A percentile compares a stretch with the other conserved stretches of the same genome.
Conservation (phyloP, 1,284 basidiomycete species). For the Mycosarcoma mackinlayi region DNA sequence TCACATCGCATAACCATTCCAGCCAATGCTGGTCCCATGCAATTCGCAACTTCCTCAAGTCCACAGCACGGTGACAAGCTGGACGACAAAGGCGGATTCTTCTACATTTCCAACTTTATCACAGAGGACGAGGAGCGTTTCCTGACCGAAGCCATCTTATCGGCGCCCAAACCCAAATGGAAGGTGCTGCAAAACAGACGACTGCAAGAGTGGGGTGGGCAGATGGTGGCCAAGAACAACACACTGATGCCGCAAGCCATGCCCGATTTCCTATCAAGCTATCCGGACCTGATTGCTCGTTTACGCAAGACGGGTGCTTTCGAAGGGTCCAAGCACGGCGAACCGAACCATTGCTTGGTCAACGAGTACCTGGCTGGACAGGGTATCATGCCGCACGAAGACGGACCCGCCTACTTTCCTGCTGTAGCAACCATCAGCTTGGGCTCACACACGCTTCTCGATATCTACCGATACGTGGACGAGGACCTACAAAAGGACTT, state of each 20-base stretch:
- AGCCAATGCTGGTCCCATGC: slow-evolving; percentile 25
- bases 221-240: slow-evolving; percentile 73
- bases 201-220: slow-evolving; percentile 72
- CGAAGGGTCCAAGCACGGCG: slow-evolving; percentile 73
- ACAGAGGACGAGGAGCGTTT: slow-evolving; percentile 81
- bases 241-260: slow-evolving; percentile 76
- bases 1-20: slow-evolving; percentile 32
- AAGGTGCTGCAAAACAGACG: slow-evolving; percentile 77
- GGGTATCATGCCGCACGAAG: slow-evolving; percentile 90
- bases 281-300: slow-evolving; percentile 79
- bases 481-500: slow-evolving; percentile 44
- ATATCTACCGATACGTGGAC: slow-evolving; percentile 79
- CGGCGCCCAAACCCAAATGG: slow-evolving; percentile 85
- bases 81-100: slow-evolving; percentile 46
- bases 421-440: slow-evolving; percentile 89
- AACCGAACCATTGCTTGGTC: slow-evolving; percentile 79
- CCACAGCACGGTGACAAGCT: not conserved
- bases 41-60: slow-evolving; percentile 19
- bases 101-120: slow-evolving; percentile 80
- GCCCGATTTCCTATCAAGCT: slow-evolving; percentile 74
- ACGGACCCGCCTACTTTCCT: slow-evolving; percentile 87
- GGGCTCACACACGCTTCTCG: slow-evolving; percentile 83
- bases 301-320: slow-evolving; percentile 76
- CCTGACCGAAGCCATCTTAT: slow-evolving; percentile 75
- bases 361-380: slow-evolving; percentile 84